These are phyloP conservation scores for Quercus agrifolia DNA, from an alignment of 306 rosid species.

Conservation along the genomic window DNA sequence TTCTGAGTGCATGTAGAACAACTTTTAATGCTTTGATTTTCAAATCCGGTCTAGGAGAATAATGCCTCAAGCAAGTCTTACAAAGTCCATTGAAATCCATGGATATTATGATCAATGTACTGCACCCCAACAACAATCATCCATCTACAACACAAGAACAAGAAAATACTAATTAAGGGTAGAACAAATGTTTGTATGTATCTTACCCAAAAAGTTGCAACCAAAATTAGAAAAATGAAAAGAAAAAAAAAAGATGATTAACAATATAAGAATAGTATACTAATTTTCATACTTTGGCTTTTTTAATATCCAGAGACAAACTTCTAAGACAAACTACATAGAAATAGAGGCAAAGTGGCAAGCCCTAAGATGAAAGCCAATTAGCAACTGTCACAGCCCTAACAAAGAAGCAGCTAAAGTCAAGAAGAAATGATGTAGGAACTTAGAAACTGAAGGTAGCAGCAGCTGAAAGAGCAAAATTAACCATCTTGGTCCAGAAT, in stretches of 20 bases:
- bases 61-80: constrained; percentile 37
- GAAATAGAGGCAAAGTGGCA: constrained; percentile 29
- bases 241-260: not conserved
- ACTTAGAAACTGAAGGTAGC: not conserved
- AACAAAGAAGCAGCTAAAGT: constrained; percentile 54
- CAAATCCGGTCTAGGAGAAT: not conserved
- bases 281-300: not conserved
- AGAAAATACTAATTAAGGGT: constrained; percentile 19
- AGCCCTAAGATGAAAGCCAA: constrained; percentile 60
- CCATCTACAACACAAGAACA: constrained; percentile 78
- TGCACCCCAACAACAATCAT: constrained; percentile 67
- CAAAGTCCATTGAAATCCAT: constrained; percentile 54
- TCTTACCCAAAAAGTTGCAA: constrained; percentile 8
- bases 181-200: not conserved
- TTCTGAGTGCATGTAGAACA: not conserved
- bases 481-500: not conserved
- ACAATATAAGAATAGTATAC: not conserved
- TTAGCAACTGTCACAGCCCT: constrained; percentile 71
- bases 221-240: not conserved
- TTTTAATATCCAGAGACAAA: not conserved
- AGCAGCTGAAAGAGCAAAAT: not conserved
- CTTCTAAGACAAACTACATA: constrained; percentile 26
- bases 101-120: constrained; percentile 50
- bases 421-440: constrained; percentile 23
- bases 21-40: constrained; percentile 4